A percentile compares a stretch with the other conserved stretches of the same genome.
Conservation (phyloP, 2,329 filamentous ascomycete genomes). For the Whalleya microplaca region DNA sequence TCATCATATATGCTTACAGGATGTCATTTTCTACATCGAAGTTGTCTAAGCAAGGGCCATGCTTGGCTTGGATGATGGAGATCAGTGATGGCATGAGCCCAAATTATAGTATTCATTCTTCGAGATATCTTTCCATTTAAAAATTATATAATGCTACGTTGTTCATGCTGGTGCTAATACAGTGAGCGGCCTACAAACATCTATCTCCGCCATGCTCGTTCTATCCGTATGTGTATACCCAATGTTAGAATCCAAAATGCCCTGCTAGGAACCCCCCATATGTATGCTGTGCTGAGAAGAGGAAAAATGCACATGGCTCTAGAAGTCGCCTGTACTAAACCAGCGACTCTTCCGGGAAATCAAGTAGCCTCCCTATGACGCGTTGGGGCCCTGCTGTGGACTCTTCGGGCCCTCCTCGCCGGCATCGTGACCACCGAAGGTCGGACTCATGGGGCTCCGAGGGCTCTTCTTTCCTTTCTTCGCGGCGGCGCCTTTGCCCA, state of each 20-base stretch:
- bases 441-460: constrained; percentile 12
- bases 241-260: not conserved
- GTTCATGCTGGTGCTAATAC: not conserved
- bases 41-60: too few relatives aligned
- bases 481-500: constrained; percentile 39
- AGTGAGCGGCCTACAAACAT: too few relatives aligned
- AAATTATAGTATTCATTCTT: too few relatives aligned
- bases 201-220: not conserved
- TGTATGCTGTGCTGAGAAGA: too few relatives aligned
- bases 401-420: not conserved
- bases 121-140: too few relatives aligned
- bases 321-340: not conserved
- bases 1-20: too few relatives aligned
- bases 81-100: too few relatives aligned
- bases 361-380: not conserved
- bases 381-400: not conserved
- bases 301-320: not conserved
- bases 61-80: too few relatives aligned
- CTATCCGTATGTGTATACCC: not conserved
- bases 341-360: not conserved
- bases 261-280: not conserved
- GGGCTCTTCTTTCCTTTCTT: constrained; percentile 26
- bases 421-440: not conserved
- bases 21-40: too few relatives aligned
- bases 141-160: not conserved